phyloP scores from a whole-genome alignment of 306 rosid genomes.

The Vigna nakashimae region DNA sequence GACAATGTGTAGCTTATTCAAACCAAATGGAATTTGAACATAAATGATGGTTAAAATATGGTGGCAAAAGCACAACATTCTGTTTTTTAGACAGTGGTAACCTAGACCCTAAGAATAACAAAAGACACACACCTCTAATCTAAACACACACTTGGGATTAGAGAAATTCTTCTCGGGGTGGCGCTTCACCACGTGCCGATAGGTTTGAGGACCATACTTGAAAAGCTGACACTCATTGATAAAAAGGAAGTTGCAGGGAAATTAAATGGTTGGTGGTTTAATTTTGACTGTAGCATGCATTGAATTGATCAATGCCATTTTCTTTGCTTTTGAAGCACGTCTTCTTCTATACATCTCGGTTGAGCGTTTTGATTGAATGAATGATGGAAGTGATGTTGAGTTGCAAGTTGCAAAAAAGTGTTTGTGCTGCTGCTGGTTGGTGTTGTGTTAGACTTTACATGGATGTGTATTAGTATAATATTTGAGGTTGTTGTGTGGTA shows the following conservation, averaged over 20 bases:
- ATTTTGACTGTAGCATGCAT: constrained; percentile 52
- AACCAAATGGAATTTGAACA: constrained; percentile 45
- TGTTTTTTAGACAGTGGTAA: constrained; percentile 39
- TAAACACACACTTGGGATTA: constrained; percentile 18
- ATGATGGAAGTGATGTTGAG: constrained; percentile 37
- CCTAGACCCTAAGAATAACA: constrained; percentile 15
- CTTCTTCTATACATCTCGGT: background rate
- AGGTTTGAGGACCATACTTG: constrained; percentile 49
- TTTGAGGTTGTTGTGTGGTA: background rate
- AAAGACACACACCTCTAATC: background rate
- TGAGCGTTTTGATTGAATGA: constrained; percentile 42
- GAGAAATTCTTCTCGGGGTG: constrained; percentile 33
- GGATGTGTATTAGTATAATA: no score
- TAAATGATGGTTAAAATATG: constrained; percentile 42
- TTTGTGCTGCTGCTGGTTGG: background rate
- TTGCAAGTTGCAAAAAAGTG: background rate
- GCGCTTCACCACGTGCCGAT: constrained; percentile 47
- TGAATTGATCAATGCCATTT: background rate
- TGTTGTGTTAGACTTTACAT: background rate
- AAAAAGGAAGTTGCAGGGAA: constrained; percentile 48
- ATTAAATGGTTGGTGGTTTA: constrained; percentile 48
- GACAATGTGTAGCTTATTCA: constrained; percentile 40
- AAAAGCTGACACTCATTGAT: constrained; percentile 59
- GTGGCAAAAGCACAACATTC: constrained; percentile 57
- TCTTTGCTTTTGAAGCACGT: constrained; percentile 53